Percentiles rank a stretch among this genome's conserved stretches.
Conservation (phyloP, 257 asterid species). For the Capsicum pubescens region DNA sequence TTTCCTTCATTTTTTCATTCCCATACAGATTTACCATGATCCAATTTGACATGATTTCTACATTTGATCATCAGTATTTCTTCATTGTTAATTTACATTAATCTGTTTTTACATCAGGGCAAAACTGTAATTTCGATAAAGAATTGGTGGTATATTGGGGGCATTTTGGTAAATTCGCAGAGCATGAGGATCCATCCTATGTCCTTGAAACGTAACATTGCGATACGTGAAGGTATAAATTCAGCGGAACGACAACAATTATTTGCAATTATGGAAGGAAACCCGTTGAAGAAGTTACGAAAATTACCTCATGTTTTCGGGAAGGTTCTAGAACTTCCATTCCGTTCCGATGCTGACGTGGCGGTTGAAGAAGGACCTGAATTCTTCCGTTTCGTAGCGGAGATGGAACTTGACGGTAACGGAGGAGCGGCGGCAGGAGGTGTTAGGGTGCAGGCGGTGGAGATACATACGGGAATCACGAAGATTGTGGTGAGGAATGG, state of each 20-base stretch:
- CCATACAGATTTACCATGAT: too few species aligned
- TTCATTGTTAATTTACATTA: background rate
- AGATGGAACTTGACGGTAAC: constrained; percentile 28
- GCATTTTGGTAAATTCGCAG: constrained; percentile 31
- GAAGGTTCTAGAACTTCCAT: constrained; percentile 71
- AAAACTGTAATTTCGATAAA: constrained; percentile 37
- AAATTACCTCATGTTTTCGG: constrained; percentile 74
- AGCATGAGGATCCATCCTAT: constrained; percentile 40
- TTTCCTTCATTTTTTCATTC: background rate
- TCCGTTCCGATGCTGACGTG: constrained; percentile 67
- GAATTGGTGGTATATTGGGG: constrained; percentile 42
- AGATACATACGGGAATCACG: constrained; percentile 72
- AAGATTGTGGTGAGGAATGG: constrained; percentile 63
- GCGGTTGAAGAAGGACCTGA: constrained; percentile 58
- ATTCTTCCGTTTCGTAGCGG: constrained; percentile 53
- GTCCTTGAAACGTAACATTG: constrained; percentile 37
- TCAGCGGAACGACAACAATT: background rate
- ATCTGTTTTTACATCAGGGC: background rate
- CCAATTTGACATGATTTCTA: background rate
- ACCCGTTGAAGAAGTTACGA: constrained; percentile 53
- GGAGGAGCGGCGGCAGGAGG: constrained; percentile 18
- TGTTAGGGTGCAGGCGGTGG: constrained; percentile 61
- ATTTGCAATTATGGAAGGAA: constrained; percentile 34
- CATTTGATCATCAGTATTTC: background rate
- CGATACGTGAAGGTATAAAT: constrained; percentile 24